These are phyloP conservation scores for Pulveroboletus sp. DNA, from an alignment of 768 basidiomycete genomes.

Conservation along the genomic window DNA sequence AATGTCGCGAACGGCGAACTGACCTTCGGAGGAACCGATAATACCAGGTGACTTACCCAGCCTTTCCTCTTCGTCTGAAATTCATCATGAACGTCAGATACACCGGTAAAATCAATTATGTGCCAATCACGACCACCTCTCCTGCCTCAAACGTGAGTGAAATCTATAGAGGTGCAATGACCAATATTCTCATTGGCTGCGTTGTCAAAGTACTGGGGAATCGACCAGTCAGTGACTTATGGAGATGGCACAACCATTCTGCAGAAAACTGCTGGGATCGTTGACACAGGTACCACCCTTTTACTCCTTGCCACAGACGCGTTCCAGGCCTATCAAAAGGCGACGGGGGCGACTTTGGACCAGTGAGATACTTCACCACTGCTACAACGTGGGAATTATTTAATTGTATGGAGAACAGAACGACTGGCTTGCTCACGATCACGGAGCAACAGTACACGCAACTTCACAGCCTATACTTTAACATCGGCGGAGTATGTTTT, in stretches of 20 bases:
- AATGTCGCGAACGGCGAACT: constrained; percentile 48
- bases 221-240: constrained; percentile 38
- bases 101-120: constrained; percentile 33
- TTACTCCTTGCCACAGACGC: constrained; percentile 55
- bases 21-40: constrained; percentile 50
- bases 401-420: constrained; percentile 23
- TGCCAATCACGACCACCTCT: constrained; percentile 41
- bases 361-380: constrained; percentile 27
- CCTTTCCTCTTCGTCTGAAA: not conserved
- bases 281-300: constrained; percentile 52
- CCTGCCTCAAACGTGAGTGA: constrained; percentile 36
- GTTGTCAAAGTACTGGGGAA: constrained; percentile 42
- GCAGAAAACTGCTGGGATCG: constrained; percentile 39
- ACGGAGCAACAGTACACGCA: constrained; percentile 44
- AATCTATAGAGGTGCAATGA: not conserved
- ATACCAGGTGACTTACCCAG: constrained; percentile 31
- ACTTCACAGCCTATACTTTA: constrained; percentile 50
- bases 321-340: constrained; percentile 49
- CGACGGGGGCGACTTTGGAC: constrained; percentile 51
- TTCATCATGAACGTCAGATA: constrained; percentile 18
- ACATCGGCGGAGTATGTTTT: constrained; percentile 39
- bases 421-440: constrained; percentile 54
- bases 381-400: not conserved
- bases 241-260: constrained; percentile 32
- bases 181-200: not conserved